phyloP scores from a whole-genome alignment of 176 grass and related monocot species.

The Triticum aestivum region IWGSC_CS_RefSeq_v2.1 NC_057800.1:717452185-717452684 shows the following conservation, averaged over 20 bases:
- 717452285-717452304: background rate
- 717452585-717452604: slow-evolving; percentile 27
- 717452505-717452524: background rate
- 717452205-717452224: background rate
- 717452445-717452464: background rate
- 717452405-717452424: background rate
- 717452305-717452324: background rate
- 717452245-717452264: background rate
- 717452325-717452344: background rate
- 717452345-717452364: background rate
- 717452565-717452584: background rate
- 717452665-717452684: background rate
- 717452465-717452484: background rate
- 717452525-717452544: slow-evolving; percentile 18
- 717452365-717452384: background rate
- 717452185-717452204: background rate
- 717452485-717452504: background rate
- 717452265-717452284: background rate
- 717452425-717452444: background rate
- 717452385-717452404: background rate
- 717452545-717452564: background rate
- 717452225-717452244: background rate
- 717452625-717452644: background rate
- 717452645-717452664: background rate
- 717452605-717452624: slow-evolving; percentile 39